These are phyloP conservation scores for Lunasporangiospora selenospora DNA, from an alignment of 192 early-diverging fungal species.

Conservation along the genomic window DNA sequence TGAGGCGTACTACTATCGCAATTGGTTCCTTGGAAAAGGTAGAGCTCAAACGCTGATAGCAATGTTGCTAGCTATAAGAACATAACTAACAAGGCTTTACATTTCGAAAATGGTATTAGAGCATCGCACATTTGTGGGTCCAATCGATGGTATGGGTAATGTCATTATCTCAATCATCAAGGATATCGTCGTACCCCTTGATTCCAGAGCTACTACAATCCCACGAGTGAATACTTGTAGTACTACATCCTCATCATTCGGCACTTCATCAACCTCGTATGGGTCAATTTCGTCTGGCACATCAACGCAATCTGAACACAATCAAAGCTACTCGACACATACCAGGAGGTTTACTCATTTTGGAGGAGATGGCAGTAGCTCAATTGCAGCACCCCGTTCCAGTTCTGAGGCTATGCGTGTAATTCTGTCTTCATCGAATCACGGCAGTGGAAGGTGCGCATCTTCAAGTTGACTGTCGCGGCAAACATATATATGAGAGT, in stretches of 20 bases:
- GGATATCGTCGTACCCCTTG: conserved; percentile 49
- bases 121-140: conserved; percentile 48
- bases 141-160: conserved; percentile 59
- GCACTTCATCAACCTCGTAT: background rate
- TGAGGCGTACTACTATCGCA: conserved; percentile 63
- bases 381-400: conserved; percentile 2
- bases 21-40: conserved; percentile 77
- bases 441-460: too few species aligned
- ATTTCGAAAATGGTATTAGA: too few species aligned
- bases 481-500: too few species aligned
- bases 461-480: too few species aligned
- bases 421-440: conserved; percentile 10
- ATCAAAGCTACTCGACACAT: background rate
- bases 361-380: background rate
- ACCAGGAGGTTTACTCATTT: background rate
- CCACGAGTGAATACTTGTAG: too few species aligned
- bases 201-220: too few species aligned
- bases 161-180: conserved; percentile 59
- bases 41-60: background rate
- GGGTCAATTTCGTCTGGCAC: background rate
- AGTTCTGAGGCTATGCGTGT: conserved; percentile 35
- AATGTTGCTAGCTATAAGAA: too few species aligned
- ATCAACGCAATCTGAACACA: too few species aligned
- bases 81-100: too few species aligned
- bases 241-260: too few species aligned